A percentile compares a stretch with the other conserved stretches of the same genome.
These are phyloP conservation scores for Hymenoscyphus albidus DNA, from an alignment of 2,329 filamentous ascomycete genomes.

Conservation along the genomic window DNA sequence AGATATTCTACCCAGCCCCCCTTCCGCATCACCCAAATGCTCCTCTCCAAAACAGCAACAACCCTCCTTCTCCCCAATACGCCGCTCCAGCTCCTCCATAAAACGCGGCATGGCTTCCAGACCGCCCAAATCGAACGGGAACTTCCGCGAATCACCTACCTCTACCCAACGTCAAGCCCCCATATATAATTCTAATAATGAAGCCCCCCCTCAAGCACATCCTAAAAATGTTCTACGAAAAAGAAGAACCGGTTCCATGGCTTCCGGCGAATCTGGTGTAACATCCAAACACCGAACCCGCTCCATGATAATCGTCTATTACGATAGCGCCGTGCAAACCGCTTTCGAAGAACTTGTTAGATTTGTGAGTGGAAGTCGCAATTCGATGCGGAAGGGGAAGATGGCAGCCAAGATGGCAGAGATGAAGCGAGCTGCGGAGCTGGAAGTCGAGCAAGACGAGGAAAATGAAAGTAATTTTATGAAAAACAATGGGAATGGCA, in stretches of 20 bases:
- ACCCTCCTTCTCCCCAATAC: slow-evolving; percentile 5
- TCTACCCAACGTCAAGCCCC: slow-evolving; percentile 21
- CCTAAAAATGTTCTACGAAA: slow-evolving; percentile 27
- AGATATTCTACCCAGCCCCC: slow-evolving; percentile 15
- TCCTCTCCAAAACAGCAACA: slow-evolving; percentile 10
- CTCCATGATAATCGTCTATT: slow-evolving; percentile 82
- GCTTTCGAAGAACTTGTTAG: slow-evolving; percentile 80
- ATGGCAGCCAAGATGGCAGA: slow-evolving; percentile 73
- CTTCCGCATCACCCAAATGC: slow-evolving; percentile 20
- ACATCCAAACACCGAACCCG: slow-evolving; percentile 57
- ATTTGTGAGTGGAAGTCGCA: slow-evolving; percentile 74
- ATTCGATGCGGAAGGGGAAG: slow-evolving; percentile 81
- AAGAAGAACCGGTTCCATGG: slow-evolving; percentile 34
- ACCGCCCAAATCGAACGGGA: slow-evolving; percentile 16
- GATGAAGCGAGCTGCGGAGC: slow-evolving; percentile 56
- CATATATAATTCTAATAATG: slow-evolving; percentile 17
- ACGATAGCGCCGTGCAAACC: slow-evolving; percentile 81
- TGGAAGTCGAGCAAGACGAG: slow-evolving; percentile 48
- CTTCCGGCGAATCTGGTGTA: slow-evolving; percentile 28
- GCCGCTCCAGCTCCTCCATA: slow-evolving; percentile 21
- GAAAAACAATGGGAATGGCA: slow-evolving; percentile 1
- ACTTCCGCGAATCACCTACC: slow-evolving; percentile 13
- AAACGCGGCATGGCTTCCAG: slow-evolving; percentile 18
- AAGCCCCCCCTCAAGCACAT: slow-evolving; percentile 20
- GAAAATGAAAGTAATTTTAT: slow-evolving; percentile 24